These are phyloP conservation scores for Zasmidium cellare DNA, from an alignment of 2,329 filamentous ascomycete genomes.

Conservation along the genomic window DNA sequence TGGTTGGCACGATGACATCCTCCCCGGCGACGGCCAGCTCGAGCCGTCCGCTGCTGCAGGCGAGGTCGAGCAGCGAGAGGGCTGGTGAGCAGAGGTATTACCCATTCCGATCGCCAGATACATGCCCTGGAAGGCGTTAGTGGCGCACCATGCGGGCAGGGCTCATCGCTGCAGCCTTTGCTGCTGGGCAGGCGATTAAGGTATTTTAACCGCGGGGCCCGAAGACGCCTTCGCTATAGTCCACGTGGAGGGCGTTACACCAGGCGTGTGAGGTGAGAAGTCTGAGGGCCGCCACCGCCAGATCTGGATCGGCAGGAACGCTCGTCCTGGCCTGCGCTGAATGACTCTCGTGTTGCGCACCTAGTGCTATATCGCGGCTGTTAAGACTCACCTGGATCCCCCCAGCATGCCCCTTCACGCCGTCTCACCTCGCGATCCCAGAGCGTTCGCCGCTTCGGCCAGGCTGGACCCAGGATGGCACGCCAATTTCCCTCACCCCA, in stretches of 20 bases:
- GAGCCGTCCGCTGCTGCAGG: not conserved
- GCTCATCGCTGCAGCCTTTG: conserved; percentile 12
- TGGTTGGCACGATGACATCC: conserved; percentile 22
- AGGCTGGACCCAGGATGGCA: conserved; percentile 8
- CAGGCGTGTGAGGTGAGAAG: conserved; percentile 1
- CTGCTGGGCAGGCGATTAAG: conserved; percentile 5
- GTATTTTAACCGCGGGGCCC: conserved; percentile 12
- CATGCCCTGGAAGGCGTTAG: conserved; percentile 7
- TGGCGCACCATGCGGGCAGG: conserved; percentile 13
- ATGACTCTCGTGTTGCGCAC: conserved; percentile 12
- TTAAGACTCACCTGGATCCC: conserved; percentile 1
- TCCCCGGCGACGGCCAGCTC: conserved; percentile 9
- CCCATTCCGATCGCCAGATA: conserved; percentile 12
- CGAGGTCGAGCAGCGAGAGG: not conserved
- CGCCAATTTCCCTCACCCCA: not conserved
- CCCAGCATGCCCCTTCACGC: not conserved
- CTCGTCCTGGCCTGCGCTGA: conserved; percentile 13
- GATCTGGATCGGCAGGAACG: conserved; percentile 19
- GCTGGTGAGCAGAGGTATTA: not conserved
- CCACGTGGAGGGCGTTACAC: conserved; percentile 20
- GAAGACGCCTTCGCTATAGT: conserved; percentile 11
- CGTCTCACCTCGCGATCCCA: not conserved
- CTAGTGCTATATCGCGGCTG: conserved; percentile 13
- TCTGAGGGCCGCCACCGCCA: conserved; percentile 11
- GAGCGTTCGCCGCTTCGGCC: conserved; percentile 1